These are phyloP conservation scores for Yamadazyma membranifaciens DNA, from an alignment of 1,139 yeast species.

Conservation along the genomic window DNA sequence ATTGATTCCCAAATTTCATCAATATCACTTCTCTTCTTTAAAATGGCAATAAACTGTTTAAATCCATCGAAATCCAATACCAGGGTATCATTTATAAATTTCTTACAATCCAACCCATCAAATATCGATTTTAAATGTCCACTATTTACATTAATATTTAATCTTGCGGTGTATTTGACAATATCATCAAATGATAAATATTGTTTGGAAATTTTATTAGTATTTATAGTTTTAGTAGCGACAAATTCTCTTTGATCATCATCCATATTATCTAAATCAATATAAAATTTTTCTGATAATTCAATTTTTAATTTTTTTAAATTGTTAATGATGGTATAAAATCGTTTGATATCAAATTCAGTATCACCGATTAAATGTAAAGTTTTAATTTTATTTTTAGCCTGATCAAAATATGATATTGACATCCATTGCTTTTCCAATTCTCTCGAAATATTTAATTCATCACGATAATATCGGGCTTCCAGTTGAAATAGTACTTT, in stretches of 20 bases:
- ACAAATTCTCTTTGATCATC: constrained; percentile 25
- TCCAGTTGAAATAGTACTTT: constrained; percentile 65
- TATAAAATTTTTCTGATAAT: constrained; percentile 31
- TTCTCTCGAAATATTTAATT: constrained; percentile 68
- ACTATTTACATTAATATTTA: constrained; percentile 59
- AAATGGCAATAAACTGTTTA: constrained; percentile 60
- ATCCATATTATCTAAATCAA: constrained; percentile 29
- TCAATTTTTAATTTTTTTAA: constrained; percentile 39
- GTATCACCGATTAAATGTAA: constrained; percentile 76
- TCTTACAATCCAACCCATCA: constrained; percentile 41
- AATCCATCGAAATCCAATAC: constrained; percentile 67
- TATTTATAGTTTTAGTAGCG: constrained; percentile 19
- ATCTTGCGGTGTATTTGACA: constrained; percentile 57
- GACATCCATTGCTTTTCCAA: constrained; percentile 75
- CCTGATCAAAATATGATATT: constrained; percentile 61
- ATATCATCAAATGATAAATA: constrained; percentile 67
- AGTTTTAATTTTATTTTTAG: constrained; percentile 54
- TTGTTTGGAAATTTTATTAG: constrained; percentile 23
- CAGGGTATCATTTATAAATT: constrained; percentile 11
- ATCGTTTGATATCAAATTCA: constrained; percentile 55
- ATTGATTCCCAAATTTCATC: constrained; percentile 24
- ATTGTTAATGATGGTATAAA: constrained; percentile 57
- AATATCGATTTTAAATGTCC: constrained; percentile 37
- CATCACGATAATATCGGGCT: constrained; percentile 83
- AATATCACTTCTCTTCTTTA: constrained; percentile 37